Base-by-base conservation (phyloP, 225 moss, liverwort and hornwort genomes). In the Marchantia polymorpha region DNA sequence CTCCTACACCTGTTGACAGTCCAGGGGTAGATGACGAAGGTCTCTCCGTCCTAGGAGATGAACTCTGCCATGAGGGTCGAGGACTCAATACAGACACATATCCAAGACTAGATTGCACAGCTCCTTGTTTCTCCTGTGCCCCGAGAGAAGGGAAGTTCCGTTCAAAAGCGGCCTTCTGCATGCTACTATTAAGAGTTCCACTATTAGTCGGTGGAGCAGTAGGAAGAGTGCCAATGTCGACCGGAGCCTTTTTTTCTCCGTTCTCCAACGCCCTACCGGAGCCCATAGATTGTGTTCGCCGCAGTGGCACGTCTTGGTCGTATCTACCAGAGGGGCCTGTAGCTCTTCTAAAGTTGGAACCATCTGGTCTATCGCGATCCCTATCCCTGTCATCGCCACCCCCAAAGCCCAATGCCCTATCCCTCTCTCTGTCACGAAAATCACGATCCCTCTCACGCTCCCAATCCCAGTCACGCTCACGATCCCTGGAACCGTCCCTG, bases 401-500 rank as follows among this genome's bases (percentile, higher is more conserved):
- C 73, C 92, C 96, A 90, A 93, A 95, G 82, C 90, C 93, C 84
- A 91, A 86, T 82, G 90, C 87, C 88, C 95, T 91, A 80, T 89
- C 93, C 73, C 88, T 81, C 52, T 88, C 88, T 85, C 95, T 90
- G 48, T 94, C 94, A 76, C 94, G 88, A 55, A 88, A 88, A 47
- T 88, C 89, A 53, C 92, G 88, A 30, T 90, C 89, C 75, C 94
- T 81, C 0, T 93, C 94, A 72, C 94, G 84, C 17, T 99, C 99
- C 92, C 95, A 93, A 83, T 99, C 99, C 96, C 96, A 91, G 56
- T 96, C 96, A n/a, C 97, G 92, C 46, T 96, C 96, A 6, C 95
- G 89, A 81, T 76, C 82, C 69, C 89, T 83, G 30, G 82, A 87
- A 25, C 82, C 82, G 64, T 94, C 96, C 78, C 96, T 88, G 75